Evolutionary conservation across 371 early-diverging fungal species (phyloP).

Genomic region (Dentiscutata heterogama): DNA sequence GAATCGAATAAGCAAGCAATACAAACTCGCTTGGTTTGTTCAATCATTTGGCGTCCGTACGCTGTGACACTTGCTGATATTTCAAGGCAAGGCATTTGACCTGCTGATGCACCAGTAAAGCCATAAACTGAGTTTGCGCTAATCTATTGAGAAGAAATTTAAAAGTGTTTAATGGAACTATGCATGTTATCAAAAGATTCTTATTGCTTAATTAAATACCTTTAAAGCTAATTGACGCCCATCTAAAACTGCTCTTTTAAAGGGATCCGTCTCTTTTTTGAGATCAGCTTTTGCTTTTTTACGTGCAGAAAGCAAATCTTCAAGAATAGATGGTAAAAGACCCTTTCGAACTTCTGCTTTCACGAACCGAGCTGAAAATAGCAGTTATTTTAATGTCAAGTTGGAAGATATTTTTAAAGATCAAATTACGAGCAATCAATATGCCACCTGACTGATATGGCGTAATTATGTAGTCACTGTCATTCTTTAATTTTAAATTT

Average conservation of each 20-base stretch:
- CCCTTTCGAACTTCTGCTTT: constrained; percentile 83
- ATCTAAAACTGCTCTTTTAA: constrained; percentile 93
- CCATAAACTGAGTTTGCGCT: constrained; percentile 99
- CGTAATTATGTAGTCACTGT: constrained; percentile 88
- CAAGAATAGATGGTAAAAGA: constrained; percentile 94
- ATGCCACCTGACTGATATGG: constrained; percentile 79
- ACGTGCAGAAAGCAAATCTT: constrained; percentile 94
- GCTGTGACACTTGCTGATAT: constrained; percentile 99
- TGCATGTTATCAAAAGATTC: not conserved
- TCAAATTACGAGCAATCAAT: not conserved
- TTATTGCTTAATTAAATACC: constrained; percentile 50
- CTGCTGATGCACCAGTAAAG: constrained; percentile 99
- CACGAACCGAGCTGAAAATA: constrained; percentile 83
- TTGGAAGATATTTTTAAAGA: not conserved
- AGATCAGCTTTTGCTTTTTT: constrained; percentile 96
- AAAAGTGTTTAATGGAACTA: not conserved
- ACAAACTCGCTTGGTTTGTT: constrained; percentile 82
- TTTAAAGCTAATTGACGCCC: constrained; percentile 99
- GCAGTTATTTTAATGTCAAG: not conserved
- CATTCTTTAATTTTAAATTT: constrained; percentile 72
- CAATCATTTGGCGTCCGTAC: constrained; percentile 99
- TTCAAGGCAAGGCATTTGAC: constrained; percentile 97
- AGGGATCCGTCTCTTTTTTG: constrained; percentile 95
- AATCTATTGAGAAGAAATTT: constrained; percentile 65
- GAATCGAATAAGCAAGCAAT: not conserved